Evolutionary conservation across 495 filamentous ascomycete species (phyloP).

Genomic region (Articulospora tetracladia): DNA sequence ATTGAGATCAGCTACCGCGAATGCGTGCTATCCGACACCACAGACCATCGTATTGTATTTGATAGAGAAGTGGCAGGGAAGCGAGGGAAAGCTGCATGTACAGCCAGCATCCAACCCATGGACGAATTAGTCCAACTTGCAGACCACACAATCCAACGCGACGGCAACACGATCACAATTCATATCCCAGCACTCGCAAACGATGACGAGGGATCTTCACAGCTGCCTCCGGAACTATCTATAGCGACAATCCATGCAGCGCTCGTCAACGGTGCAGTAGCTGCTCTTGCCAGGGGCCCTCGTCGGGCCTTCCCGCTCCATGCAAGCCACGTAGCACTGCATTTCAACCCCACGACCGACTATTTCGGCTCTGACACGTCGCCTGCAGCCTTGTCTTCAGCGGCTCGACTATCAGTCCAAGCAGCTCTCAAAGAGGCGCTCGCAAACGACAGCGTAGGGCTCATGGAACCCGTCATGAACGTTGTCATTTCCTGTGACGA

Average conservation of each 20-base stretch:
- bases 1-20: slow-evolving; percentile 97
- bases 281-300: slow-evolving; percentile 82
- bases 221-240: slow-evolving; percentile 56
- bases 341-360: slow-evolving; percentile 60
- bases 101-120: slow-evolving; percentile 60
- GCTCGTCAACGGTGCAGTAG: slow-evolving; percentile 73
- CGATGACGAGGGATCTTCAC: slow-evolving; percentile 30
- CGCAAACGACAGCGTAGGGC: slow-evolving; percentile 41
- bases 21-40: slow-evolving; percentile 52
- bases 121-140: slow-evolving; percentile 28
- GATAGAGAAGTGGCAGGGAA: slow-evolving; percentile 80
- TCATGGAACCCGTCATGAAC: slow-evolving; percentile 93
- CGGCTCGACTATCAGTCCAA: slow-evolving; percentile 68
- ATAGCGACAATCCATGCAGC: slow-evolving; percentile 56
- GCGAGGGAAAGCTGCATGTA: slow-evolving; percentile 70
- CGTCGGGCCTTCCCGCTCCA: slow-evolving; percentile 72
- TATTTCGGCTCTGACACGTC: slow-evolving; percentile 65
- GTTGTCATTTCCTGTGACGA: slow-evolving; percentile 83
- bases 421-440: slow-evolving; percentile 57
- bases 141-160: slow-evolving; percentile 32
- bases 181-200: slow-evolving; percentile 27
- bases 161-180: slow-evolving; percentile 61
- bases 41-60: slow-evolving; percentile 55
- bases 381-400: slow-evolving; percentile 70
- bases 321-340: slow-evolving; percentile 61